Conservation (phyloP, 805 yeast genomes). For the Metschnikowia dekortorum region DNA sequence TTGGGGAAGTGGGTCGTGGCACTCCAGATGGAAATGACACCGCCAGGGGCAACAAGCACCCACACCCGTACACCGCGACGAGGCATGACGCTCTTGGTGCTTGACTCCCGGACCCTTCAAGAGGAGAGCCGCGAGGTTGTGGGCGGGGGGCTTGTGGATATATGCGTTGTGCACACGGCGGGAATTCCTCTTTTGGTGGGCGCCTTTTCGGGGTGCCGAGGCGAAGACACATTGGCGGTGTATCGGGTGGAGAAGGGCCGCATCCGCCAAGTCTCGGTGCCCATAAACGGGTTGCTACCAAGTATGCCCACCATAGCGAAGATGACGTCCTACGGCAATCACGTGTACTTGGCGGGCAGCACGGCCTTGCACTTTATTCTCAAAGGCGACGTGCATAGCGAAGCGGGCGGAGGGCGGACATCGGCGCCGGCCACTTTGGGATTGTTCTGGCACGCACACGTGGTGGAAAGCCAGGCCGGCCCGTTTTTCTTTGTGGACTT, state of each 20-base stretch:
- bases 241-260: slow-evolving; percentile 3
- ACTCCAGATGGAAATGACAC: slow-evolving; percentile 1
- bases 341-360: slow-evolving; percentile 8
- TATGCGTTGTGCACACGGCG: slow-evolving; percentile 2
- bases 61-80: slow-evolving; percentile 3
- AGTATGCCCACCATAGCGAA: slow-evolving; percentile 4
- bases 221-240: not conserved
- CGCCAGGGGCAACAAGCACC: not conserved
- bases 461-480: not conserved
- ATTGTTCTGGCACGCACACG: slow-evolving; percentile 1
- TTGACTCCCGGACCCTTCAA: slow-evolving; percentile 5
- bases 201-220: slow-evolving; percentile 1
- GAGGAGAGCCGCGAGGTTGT: not conserved
- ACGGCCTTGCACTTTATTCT: not conserved
- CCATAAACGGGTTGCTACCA: slow-evolving; percentile 7
- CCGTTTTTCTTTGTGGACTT: slow-evolving; percentile 14
- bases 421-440: not conserved
- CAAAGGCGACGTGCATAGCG: not conserved
- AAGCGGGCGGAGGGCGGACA: not conserved
- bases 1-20: slow-evolving; percentile 4
- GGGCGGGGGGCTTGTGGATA: slow-evolving; percentile 2
- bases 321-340: slow-evolving; percentile 1
- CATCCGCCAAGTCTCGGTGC: not conserved
- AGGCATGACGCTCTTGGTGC: slow-evolving; percentile 3
- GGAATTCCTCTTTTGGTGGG: slow-evolving; percentile 5